These are phyloP conservation scores for Clarireedia sp. DNA, from an alignment of 2,329 filamentous ascomycete genomes.

Conservation along the genomic window DNA sequence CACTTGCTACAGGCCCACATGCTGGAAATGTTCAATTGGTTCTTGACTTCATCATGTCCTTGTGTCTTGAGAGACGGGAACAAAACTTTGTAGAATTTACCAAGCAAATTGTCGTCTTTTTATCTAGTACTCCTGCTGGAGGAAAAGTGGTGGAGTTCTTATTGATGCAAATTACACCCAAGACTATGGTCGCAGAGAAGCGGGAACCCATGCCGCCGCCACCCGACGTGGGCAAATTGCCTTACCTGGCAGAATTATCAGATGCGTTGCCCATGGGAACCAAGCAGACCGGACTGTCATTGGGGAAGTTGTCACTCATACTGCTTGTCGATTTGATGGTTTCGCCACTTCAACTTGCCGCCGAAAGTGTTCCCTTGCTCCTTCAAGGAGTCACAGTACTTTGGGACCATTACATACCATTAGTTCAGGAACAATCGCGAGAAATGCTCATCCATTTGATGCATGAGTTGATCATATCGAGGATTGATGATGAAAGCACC, in stretches of 20 bases:
- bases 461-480: conserved; percentile 82
- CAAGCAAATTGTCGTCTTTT: conserved; percentile 94
- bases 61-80: conserved; percentile 88
- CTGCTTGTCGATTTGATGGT: conserved; percentile 94
- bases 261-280: conserved; percentile 76
- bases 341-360: conserved; percentile 70
- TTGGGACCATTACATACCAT: conserved; percentile 93
- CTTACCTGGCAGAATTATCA: conserved; percentile 81
- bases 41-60: conserved; percentile 89
- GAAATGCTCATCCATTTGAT: conserved; percentile 98
- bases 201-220: conserved; percentile 60
- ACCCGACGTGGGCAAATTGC: conserved; percentile 64
- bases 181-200: conserved; percentile 95
- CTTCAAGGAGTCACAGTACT: conserved; percentile 87
- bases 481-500: conserved; percentile 62
- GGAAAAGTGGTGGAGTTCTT: conserved; percentile 93
- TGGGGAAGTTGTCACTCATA: conserved; percentile 89
- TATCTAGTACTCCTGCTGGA: conserved; percentile 78
- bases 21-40: conserved; percentile 90
- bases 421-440: conserved; percentile 92
- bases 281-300: conserved; percentile 85
- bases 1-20: conserved; percentile 84
- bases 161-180: conserved; percentile 81
- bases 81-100: conserved; percentile 98
- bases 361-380: conserved; percentile 75